These are phyloP conservation scores for Urochloa ruziziensis DNA, from an alignment of 176 grass and related monocot species.

Conservation along the genomic window DNA sequence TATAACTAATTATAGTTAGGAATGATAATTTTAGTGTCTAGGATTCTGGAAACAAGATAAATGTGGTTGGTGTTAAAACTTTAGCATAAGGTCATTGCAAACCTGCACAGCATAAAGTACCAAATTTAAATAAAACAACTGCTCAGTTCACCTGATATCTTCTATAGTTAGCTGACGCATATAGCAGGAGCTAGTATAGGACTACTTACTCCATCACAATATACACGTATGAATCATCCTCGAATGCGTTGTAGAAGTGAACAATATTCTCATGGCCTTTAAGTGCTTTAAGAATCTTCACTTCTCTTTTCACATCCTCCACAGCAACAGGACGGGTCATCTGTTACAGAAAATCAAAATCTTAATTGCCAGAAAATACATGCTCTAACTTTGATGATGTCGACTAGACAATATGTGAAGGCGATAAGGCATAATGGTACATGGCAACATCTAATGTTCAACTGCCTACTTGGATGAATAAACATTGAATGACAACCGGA, in stretches of 20 bases:
- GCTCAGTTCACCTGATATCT: not conserved
- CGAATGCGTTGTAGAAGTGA: conserved; percentile 77
- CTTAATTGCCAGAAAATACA: conserved; percentile 20
- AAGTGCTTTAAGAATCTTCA: conserved; percentile 73
- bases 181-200: not conserved
- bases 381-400: conserved; percentile 1
- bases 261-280: conserved; percentile 95
- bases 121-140: conserved; percentile 3
- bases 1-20: not conserved
- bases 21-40: not conserved
- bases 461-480: not conserved
- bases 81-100: not conserved
- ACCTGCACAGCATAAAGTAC: conserved; percentile 1
- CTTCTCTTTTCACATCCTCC: conserved; percentile 93
- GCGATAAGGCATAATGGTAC: not conserved
- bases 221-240: conserved; percentile 86
- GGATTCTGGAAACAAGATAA: conserved; percentile 16
- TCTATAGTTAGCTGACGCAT: not conserved
- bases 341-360: conserved; percentile 42
- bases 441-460: not conserved
- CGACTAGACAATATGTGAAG: conserved; percentile 14
- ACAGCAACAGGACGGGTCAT: conserved; percentile 73
- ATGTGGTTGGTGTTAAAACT: not conserved
- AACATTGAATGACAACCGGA: not conserved
- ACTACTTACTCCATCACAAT: conserved; percentile 96